Evolutionary conservation across 192 early-diverging fungal genomes (phyloP), one percentile per base, ranked within the genome.

Genomic region (Podila epigama): DNA sequence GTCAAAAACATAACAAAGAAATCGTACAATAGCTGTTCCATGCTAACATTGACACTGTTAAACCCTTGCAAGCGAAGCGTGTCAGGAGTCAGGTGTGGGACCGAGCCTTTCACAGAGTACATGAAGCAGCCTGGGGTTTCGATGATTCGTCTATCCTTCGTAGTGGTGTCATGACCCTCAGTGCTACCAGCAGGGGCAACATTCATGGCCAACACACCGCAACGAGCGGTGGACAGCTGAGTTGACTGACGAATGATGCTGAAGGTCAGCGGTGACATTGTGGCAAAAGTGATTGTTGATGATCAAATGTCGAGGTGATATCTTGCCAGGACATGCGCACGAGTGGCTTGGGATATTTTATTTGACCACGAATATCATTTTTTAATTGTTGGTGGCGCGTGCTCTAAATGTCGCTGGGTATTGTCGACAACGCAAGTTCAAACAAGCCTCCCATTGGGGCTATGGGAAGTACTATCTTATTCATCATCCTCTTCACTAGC

Each of bases 51-150:
- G 35, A 77, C 66, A 67, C 75, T 55, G 65, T 75, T 62, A 7
- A 83, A 72, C 22, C 79, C 79, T 35, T 85, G 75, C 8, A 62
- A 35, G 5, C 77, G 58, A 29, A 86, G 48, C 20, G 83, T 86
- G 35, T 89, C 85, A 16, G 84, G 71, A 7, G 86, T 83, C 57
- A 89, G 69, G 61, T 89, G 87, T 22, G 84, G 84, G 15, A 89
- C 85, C 7, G 84, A 78, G 22, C 87, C 87, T 33, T 80, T 81
- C 51, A 81, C 55, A 10, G 85, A 81, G 52, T 87, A 84, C 40
- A 82, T 71, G 15, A 89, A 62, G 75, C 81, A 87, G 34, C 83
- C 84, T 29, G 87, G 87, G 12, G 87, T 89, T 48, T 79, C 69
- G 28, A 77, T 77, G 42, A 60, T 48, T 44, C 73, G 20, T 40